Percentiles rank a stretch among this genome's conserved stretches.
Conservation (phyloP, 1,284 basidiomycete genomes). For the Meripilus lineatus region DNA sequence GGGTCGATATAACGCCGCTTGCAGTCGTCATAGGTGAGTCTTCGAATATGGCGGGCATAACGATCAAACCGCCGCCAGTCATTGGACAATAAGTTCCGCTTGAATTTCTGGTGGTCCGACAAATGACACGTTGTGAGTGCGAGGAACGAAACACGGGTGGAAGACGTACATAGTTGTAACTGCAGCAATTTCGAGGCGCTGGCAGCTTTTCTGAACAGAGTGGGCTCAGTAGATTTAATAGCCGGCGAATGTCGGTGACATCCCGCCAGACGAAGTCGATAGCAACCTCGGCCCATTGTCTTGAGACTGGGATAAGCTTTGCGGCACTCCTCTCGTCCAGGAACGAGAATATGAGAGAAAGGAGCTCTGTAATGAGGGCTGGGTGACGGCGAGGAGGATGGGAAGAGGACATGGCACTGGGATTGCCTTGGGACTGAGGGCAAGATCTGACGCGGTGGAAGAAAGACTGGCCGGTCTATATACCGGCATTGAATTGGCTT, state of each 20-base stretch:
- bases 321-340: constrained; percentile 23
- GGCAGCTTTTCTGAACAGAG: constrained; percentile 21
- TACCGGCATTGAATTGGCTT: too few species aligned
- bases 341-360: constrained; percentile 22
- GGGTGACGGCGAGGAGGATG: not conserved
- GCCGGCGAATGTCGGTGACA: constrained; percentile 31
- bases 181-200: constrained; percentile 1
- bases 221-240: constrained; percentile 45
- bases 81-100: constrained; percentile 34
- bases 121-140: constrained; percentile 3
- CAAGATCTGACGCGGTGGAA: too few species aligned
- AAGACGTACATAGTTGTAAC: not conserved
- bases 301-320: constrained; percentile 20
- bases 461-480: too few species aligned
- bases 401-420: not conserved
- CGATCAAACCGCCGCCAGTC: constrained; percentile 54
- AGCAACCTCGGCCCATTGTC: constrained; percentile 24
- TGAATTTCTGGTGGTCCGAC: constrained; percentile 34
- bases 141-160: not conserved
- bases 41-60: constrained; percentile 49
- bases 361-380: constrained; percentile 21
- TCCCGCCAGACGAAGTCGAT: constrained; percentile 24
- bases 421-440: too few species aligned
- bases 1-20: constrained; percentile 15
- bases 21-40: constrained; percentile 19